Evolutionary conservation across 164 flowering plant species (phyloP), one percentile per base, ranked within the genome.

Genomic region (Santalum album): DNA sequence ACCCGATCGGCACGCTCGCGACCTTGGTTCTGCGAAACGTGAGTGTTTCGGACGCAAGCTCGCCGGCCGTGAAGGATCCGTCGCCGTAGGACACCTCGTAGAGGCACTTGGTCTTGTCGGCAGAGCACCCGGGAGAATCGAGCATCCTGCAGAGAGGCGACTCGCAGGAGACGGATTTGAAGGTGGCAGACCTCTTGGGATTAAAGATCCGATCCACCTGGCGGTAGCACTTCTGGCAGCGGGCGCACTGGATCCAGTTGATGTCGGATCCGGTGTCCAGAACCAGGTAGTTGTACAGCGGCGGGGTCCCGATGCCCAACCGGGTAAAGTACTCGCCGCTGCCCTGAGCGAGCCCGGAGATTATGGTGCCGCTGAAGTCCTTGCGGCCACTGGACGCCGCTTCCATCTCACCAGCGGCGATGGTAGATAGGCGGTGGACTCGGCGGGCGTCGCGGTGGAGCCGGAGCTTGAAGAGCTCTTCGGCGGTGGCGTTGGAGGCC

Each of bases 301-400:
- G 72, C 1, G 98, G 98, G 1, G 98, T 84, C 0, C 98, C 98
- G 0, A 90, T 73, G 10, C 96, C 96, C 18, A 90, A 17, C 51
- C 96, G 79, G 18, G 95, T 84, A 73, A 90, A 87, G 63, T 90
- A 90, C 79, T 90, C 98, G 1, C 98, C 96, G 62, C 95, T 87
- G 2, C 98, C 98, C 47, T 84, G 88, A 0, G 86, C 56, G 32
- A 90, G 80, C 0, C 98, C 96, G 12, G 95, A 87, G 6, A 75
- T 58, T 1, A 90, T 57, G 0, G 90, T 75, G 74, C 89, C 76
- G 63, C 87, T 82, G 72, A 90, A 87, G n/a, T 67, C 26, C n/a
- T 51, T 44, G 12, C 38, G 56, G n/a, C 20, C 26, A 45, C 51
- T 16, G n/a, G 53, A 23, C 2, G 23, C 25, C 42, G 53, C 20